phyloP scores from a whole-genome alignment of 352 stramenopile genomes.

The Globisporangium polare region DNA sequence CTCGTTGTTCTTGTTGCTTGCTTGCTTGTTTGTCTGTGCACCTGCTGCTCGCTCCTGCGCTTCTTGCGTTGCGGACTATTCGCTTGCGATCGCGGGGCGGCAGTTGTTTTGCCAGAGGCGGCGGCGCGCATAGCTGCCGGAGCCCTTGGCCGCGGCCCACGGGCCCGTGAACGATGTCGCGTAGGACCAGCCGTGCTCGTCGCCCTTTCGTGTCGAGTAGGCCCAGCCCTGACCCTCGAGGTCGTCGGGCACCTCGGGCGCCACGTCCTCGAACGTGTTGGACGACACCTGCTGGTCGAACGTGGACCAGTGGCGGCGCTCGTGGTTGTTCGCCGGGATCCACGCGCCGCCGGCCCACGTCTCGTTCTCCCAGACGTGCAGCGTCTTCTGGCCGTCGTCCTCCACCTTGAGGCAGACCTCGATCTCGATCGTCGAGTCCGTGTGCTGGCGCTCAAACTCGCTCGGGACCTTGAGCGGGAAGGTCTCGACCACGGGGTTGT shows the following conservation, averaged over 20 bases:
- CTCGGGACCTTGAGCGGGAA: constrained; percentile 46
- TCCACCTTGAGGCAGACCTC: constrained; percentile 49
- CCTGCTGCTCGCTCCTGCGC: not conserved
- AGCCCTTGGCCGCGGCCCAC: constrained; percentile 30
- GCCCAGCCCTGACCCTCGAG: constrained; percentile 56
- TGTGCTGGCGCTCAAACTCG: constrained; percentile 28
- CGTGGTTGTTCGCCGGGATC: constrained; percentile 46
- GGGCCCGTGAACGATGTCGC: constrained; percentile 58
- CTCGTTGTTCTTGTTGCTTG: not conserved
- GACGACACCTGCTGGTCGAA: constrained; percentile 56
- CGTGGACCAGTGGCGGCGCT: constrained; percentile 52
- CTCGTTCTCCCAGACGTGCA: constrained; percentile 73
- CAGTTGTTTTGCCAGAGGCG: constrained; percentile 76
- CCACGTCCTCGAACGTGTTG: constrained; percentile 62
- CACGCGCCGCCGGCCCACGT: constrained; percentile 39
- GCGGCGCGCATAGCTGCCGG: constrained; percentile 40
- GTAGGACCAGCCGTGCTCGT: constrained; percentile 72
- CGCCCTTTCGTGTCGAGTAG: constrained; percentile 60
- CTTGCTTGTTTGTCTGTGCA: not conserved
- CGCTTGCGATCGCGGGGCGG: constrained; percentile 40
- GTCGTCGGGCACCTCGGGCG: constrained; percentile 44
- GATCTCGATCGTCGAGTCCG: constrained; percentile 28
- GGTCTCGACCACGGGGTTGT: constrained; percentile 45
- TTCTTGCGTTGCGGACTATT: constrained; percentile 15
- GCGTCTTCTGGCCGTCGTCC: constrained; percentile 47